Base-by-base conservation (phyloP, 169 alveolate genomes). In the Plasmodium falciparum region DNA sequence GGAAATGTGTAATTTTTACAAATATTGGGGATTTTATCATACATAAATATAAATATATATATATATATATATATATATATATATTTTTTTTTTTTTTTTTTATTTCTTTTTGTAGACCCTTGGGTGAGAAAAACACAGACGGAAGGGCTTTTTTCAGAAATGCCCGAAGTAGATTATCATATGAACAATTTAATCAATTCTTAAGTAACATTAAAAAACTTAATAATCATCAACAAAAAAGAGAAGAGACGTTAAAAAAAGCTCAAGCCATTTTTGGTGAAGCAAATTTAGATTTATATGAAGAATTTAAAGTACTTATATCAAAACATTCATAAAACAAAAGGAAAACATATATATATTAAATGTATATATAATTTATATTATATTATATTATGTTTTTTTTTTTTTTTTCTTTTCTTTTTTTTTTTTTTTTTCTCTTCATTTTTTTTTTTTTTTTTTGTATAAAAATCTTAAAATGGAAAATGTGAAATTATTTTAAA, bases 211-310 rank as follows among this genome's bases (percentile, higher is more conserved):
- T 96, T 61, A 94, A 95, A 76, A 93, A 95, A 74, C 92, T 96
- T 54, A 96, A 96, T 91, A 94, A 94, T 62, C 97, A 96, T 80
- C 95, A 91, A 73, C 97, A 92, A 73, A 92, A 95, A 26, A 89
- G 96, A 66, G 97, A 95, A 29, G 97, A 94, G 65, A 93, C 97
- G 6, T 45, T 93, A 45, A 74, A 93, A 47, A 90, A 88, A 49
- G 95, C 94, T 15, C 93, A 62, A 47, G 93, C 54, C 13, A 78
- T 91, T 13, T 71, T 91, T 65, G 97, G 97, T 12, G 95, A 93
- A 56, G 66, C 89, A 0, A 93, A 92, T 47, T 63, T 92, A 2
- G 96, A 93, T 88, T 89, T 94, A 54, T 94, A 78, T 66, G 95
- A 93, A 49, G 95, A 94, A 74, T 94, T 94, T 80, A 93, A 92